Conservation (phyloP, 768 basidiomycete genomes). For the Daedalea quercina region DNA sequence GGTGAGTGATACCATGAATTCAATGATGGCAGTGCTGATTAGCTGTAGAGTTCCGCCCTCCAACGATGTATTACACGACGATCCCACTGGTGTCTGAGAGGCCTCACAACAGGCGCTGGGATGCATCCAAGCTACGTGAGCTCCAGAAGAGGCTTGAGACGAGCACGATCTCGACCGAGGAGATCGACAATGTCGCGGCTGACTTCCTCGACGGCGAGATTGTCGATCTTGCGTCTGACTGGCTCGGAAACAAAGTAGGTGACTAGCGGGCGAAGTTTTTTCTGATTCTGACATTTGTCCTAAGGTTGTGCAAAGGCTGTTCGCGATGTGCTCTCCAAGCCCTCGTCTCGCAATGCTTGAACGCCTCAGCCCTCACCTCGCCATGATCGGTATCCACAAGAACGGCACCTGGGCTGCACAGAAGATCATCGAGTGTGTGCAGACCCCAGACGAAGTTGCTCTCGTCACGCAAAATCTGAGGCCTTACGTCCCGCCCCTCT, state of each 20-base stretch:
- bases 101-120: constrained; percentile 82
- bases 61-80: constrained; percentile 93
- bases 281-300: constrained; percentile 1
- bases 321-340: constrained; percentile 75
- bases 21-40: not conserved
- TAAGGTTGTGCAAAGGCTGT: constrained; percentile 94
- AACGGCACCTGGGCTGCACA: constrained; percentile 99
- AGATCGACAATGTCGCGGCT: constrained; percentile 83
- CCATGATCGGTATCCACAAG: constrained; percentile 98
- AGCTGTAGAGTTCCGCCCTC: constrained; percentile 76
- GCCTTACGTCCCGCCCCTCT: constrained; percentile 87
- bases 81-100: constrained; percentile 89
- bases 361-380: constrained; percentile 86
- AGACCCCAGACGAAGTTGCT: constrained; percentile 77
- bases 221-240: constrained; percentile 93
- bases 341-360: constrained; percentile 90
- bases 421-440: constrained; percentile 96
- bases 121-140: constrained; percentile 89
- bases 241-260: constrained; percentile 92
- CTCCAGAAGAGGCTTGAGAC: constrained; percentile 91
- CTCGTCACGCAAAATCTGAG: constrained; percentile 82
- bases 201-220: constrained; percentile 94
- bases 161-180: constrained; percentile 75
- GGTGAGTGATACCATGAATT: constrained; percentile 43
- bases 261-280: not conserved